A percentile compares a stretch with the other conserved stretches of the same genome.
phyloP scores from a whole-genome alignment of 1,284 basidiomycete genomes.

The Trametes hirsuta region DNA sequence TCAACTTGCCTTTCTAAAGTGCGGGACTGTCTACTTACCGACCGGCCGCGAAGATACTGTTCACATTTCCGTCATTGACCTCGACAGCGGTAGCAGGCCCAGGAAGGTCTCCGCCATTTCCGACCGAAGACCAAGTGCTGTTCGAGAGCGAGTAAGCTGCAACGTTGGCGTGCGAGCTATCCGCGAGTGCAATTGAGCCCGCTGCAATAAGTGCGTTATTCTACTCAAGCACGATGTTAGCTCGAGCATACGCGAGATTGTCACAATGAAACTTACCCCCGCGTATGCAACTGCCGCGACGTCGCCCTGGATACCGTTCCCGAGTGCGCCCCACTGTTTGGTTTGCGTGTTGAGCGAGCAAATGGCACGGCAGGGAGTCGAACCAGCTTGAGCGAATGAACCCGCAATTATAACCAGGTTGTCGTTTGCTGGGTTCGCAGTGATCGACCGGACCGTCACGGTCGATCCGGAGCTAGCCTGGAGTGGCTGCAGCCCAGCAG shows the following conservation, averaged over 20 bases:
- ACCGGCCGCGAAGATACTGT: constrained; percentile 91
- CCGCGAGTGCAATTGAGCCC: constrained; percentile 72
- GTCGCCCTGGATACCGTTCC: constrained; percentile 83
- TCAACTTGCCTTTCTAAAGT: too few species aligned
- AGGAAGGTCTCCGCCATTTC: constrained; percentile 66
- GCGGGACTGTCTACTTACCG: constrained; percentile 47
- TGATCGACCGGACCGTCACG: constrained; percentile 78
- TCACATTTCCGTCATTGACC: constrained; percentile 80
- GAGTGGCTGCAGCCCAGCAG: constrained; percentile 58
- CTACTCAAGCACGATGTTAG: constrained; percentile 38
- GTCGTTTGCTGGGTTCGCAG: constrained; percentile 61
- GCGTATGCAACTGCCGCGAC: constrained; percentile 81
- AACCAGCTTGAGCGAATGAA: constrained; percentile 81
- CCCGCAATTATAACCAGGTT: constrained; percentile 84
- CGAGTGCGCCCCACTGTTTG: constrained; percentile 82
- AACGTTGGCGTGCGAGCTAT: constrained; percentile 41
- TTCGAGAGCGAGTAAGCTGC: constrained; percentile 76
- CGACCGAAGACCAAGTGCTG: constrained; percentile 81
- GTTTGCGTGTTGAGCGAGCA: constrained; percentile 75
- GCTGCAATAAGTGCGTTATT: constrained; percentile 65
- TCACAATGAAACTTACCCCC: constrained; percentile 57
- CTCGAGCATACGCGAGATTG: not conserved
- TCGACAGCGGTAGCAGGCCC: constrained; percentile 91
- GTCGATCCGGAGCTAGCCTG: constrained; percentile 54
- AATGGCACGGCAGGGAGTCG: constrained; percentile 75